Percentiles rank a stretch among this genome's conserved stretches.
Conservation (phyloP, 352 stramenopile genomes). For the Pythium biforme region DNA sequence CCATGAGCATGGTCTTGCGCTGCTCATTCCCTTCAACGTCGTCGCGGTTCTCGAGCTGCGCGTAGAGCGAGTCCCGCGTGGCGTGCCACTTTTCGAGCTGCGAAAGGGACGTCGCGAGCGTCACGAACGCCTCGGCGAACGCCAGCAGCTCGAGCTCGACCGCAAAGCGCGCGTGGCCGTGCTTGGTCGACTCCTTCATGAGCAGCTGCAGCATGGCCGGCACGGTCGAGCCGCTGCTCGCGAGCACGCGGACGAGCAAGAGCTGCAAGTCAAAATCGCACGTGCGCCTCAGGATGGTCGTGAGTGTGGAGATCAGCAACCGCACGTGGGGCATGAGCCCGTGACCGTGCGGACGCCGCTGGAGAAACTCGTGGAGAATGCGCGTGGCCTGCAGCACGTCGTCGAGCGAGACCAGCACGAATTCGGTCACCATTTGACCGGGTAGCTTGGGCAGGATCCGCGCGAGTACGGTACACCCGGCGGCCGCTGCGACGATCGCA, state of each 20-base stretch:
- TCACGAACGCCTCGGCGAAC: constrained; percentile 25
- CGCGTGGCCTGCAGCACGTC: constrained; percentile 42
- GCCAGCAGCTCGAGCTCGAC: constrained; percentile 14
- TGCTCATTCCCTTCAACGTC: constrained; percentile 58
- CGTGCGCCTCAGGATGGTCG: constrained; percentile 36
- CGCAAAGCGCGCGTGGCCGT: neutral
- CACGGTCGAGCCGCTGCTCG: constrained; percentile 20
- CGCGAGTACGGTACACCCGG: constrained; percentile 28
- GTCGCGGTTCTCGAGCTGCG: constrained; percentile 36
- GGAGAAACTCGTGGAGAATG: constrained; percentile 29
- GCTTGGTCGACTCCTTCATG: neutral
- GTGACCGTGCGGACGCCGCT: neutral
- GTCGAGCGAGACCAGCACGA: constrained; percentile 46
- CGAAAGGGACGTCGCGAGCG: constrained; percentile 9
- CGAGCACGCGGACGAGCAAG: constrained; percentile 18
- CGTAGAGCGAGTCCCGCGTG: constrained; percentile 22
- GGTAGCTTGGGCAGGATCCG: constrained; percentile 45
- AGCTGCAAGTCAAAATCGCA: constrained; percentile 39
- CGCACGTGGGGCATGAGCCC: constrained; percentile 19
- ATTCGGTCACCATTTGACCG: constrained; percentile 44
- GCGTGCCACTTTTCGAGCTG: constrained; percentile 21
- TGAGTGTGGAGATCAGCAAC: constrained; percentile 37
- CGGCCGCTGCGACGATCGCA: neutral
- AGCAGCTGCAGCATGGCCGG: constrained; percentile 17
- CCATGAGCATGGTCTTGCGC: constrained; percentile 53